Conservation (phyloP, 2,329 filamentous ascomycete genomes). For the Colletotrichum cuscutae region DNA sequence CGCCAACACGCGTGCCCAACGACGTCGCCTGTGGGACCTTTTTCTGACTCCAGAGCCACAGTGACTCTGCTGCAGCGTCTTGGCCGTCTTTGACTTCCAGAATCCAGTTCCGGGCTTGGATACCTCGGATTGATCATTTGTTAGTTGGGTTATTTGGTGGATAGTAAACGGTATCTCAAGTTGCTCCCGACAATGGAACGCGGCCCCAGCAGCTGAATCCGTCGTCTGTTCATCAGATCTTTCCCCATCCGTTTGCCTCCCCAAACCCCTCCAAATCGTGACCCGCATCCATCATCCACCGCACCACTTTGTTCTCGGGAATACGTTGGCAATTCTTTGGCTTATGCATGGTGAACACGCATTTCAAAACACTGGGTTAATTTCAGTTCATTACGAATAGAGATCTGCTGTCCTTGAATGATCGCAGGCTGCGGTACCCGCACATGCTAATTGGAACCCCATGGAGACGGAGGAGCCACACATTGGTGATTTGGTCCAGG, state of each 20-base stretch:
- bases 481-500: neutral
- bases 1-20: conserved; percentile 29
- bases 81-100: neutral
- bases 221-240: conserved; percentile 28
- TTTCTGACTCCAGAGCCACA: conserved; percentile 6
- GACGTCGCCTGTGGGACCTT: conserved; percentile 25
- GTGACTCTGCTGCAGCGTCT: neutral
- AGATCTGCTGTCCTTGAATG: neutral
- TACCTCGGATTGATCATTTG: neutral
- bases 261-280: conserved; percentile 8
- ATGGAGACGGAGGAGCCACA: conserved; percentile 5
- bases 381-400: conserved; percentile 1
- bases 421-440: conserved; percentile 28
- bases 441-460: conserved; percentile 14
- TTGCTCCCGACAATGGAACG: neutral
- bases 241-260: conserved; percentile 28
- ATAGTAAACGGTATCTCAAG: neutral
- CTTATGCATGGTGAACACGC: conserved; percentile 11
- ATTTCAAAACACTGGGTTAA: conserved; percentile 8
- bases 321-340: conserved; percentile 10
- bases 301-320: neutral
- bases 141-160: neutral
- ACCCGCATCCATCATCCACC: conserved; percentile 13
- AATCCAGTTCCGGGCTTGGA: neutral
- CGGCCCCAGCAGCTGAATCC: conserved; percentile 13